A percentile compares a stretch with the other conserved stretches of the same genome.
phyloP scores from a whole-genome alignment of 1,284 basidiomycete species.

The Pseudomicrostroma phylloplanum region DNA sequence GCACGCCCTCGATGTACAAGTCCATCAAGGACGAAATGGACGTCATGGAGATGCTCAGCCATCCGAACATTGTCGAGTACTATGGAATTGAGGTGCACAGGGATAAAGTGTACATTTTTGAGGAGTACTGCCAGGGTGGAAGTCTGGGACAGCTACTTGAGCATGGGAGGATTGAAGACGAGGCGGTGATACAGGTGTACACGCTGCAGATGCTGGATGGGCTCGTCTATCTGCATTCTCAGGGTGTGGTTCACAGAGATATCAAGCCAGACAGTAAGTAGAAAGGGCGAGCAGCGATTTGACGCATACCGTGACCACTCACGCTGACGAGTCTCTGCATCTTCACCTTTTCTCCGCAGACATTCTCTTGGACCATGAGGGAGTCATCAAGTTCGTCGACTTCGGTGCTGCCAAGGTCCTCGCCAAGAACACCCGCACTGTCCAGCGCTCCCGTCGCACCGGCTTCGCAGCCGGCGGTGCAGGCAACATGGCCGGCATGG shows the following conservation, averaged over 20 bases:
- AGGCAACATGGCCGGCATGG: conserved; percentile 29
- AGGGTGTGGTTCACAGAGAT: conserved; percentile 89
- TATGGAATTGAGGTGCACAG: conserved; percentile 98
- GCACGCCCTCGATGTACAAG: conserved; percentile 61
- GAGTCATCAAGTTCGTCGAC: conserved; percentile 95
- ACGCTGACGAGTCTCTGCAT: not conserved
- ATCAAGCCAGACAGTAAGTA: conserved; percentile 99
- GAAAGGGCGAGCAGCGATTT: conserved; percentile 45
- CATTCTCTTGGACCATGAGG: conserved; percentile 85
- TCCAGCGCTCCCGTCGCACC: conserved; percentile 33
- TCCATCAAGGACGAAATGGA: conserved; percentile 95
- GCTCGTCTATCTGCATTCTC: conserved; percentile 83
- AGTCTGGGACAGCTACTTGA: conserved; percentile 84
- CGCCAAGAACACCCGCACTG: conserved; percentile 77
- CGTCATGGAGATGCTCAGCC: conserved; percentile 97
- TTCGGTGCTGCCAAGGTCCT: conserved; percentile 98
- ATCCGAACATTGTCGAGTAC: conserved; percentile 97
- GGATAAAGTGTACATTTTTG: conserved; percentile 98
- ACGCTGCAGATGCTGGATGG: conserved; percentile 96
- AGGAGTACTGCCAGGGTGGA: conserved; percentile 96
- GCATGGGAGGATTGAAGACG: conserved; percentile 92
- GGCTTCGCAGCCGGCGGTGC: conserved; percentile 38
- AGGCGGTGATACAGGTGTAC: conserved; percentile 90
- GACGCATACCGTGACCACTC: not conserved
- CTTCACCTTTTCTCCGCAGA: no score